Evolutionary conservation across 2,329 filamentous ascomycete genomes (phyloP), one percentile per base, ranked within the genome.

Genomic region (Neonectria punicea): DNA sequence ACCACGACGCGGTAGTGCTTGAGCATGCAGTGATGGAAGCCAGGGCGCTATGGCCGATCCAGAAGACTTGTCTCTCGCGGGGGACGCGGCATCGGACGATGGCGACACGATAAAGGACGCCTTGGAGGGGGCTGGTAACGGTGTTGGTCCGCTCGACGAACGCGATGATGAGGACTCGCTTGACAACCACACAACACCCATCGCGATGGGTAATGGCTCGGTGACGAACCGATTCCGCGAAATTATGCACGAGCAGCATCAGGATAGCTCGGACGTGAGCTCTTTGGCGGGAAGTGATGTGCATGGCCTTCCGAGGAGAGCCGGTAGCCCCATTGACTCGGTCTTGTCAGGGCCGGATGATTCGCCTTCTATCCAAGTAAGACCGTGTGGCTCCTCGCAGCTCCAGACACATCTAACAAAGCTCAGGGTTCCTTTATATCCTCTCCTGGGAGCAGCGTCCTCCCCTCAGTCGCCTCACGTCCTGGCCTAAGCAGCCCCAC

Each of bases 281-380:
- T 87, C 85, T n/a, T 76, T 82, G 25, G 85, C 85, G 66, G 83
- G 80, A 34, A 76, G 73, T 64, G 77, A 76, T 41, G 67, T 82
- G n/a, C 85, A 87, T 70, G 84, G 82, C 53, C 71, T 85, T 28
- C 85, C 86, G 41, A 80, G 81, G 66, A 84, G 87, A 72, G 82
- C 85, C 43, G 88, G 86, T 49, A 97, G 93, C 74, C 91, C 91
- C 8, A 85, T 87, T 55, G 89, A 87, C 69, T 94, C 92, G 14
- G 78, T 89, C 30, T 78, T 88, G 62, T 97, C 93, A 5, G 90
- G 89, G 28, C 92, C 93, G 20, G 94, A 97, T 75, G 92, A 97
- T 77, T 91, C 93, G 9, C 93, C 93, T 25, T 98, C 95, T 18
- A 78, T 95, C 58, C 92, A 93, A 82, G 93, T 94, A 82, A 70